Base-by-base conservation (phyloP, 495 filamentous ascomycete genomes). In the Podospora didyma region DNA sequence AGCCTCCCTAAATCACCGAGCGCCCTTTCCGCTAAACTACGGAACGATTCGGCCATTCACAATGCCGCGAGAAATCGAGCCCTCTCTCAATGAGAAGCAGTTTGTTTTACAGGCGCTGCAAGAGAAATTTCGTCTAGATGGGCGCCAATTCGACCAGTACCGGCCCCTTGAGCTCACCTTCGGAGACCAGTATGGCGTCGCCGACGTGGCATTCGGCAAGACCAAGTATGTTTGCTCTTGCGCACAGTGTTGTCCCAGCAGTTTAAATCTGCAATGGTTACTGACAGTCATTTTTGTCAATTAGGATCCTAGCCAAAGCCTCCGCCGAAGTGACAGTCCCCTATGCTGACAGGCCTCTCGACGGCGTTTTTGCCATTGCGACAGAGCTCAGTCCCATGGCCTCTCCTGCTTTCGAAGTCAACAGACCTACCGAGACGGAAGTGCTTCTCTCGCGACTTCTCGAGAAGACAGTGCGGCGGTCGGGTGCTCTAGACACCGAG, bases 301-400 rank as follows among this genome's bases (percentile, higher is more conserved):
- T 24, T 65, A 97, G 94, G 66, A 79, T 97, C 53, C 75, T 95
- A 54, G 88, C 86, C 26, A 86, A 88, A 56, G 89, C 96, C 54
- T 93, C 91, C n/a, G 85, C 89, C 53, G 88, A 93, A 74, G 86
- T 97, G 42, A 85, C 87, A 16, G 81, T 86, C 51, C 94, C 94
- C 39, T 90, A 84, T 67, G 74, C 87, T 45, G 93, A 97, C 69
- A 86, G 94, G 24, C 92, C 91, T 48, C 96, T 96, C 64, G 93
- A 97, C 67, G 94, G 94, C 65, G 80, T 94, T 67, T 97, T 97
- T 74, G 89, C 82, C 51, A 97, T 98, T 67, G 81, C 84, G 26
- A 86, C 92, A 56, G 94, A 98, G 70, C 82, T 98, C 59, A 87
- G 84, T 48, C 89, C 91, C n/a, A 92, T 98, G 87, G 86, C 89